Conservation (phyloP, 1,284 basidiomycete species). For the Trichosporon coremiiforme region DNA sequence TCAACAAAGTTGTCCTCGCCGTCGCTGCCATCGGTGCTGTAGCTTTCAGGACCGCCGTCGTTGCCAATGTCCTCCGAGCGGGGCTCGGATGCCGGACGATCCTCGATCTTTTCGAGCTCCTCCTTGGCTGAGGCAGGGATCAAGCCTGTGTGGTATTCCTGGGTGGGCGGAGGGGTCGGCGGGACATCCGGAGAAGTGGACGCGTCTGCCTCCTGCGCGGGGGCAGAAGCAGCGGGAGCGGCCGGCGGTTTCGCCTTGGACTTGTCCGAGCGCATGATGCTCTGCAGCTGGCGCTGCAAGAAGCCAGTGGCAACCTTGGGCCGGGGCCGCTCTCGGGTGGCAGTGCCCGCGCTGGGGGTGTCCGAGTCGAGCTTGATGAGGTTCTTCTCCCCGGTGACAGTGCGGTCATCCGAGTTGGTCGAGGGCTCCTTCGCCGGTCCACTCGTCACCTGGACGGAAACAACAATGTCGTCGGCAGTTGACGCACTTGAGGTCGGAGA, state of each 20-base stretch:
- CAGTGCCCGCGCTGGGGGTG: neutral
- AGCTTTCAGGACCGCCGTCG: neutral
- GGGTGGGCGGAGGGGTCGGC: neutral
- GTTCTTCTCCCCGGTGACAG: neutral
- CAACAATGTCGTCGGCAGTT: neutral
- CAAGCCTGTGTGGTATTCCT: neutral
- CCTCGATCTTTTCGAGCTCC: neutral
- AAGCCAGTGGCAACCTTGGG: conserved; percentile 14
- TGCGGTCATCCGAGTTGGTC: neutral
- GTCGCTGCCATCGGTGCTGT: neutral
- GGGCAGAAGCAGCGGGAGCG: neutral
- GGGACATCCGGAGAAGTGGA: neutral
- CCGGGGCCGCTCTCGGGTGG: neutral
- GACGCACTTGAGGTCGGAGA: neutral
- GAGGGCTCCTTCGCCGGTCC: neutral
- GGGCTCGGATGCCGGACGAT: neutral
- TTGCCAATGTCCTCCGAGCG: neutral
- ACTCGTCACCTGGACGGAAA: neutral
- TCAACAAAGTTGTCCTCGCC: neutral
- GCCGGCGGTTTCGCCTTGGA: neutral
- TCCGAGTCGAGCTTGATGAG: neutral
- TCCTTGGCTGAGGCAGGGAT: neutral
- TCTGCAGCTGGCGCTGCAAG: conserved; percentile 25
- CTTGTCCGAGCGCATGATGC: conserved; percentile 22
- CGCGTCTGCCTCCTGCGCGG: neutral